phyloP scores from a whole-genome alignment of 805 yeast genomes.

The Lipomyces spencermartinsiae region DNA sequence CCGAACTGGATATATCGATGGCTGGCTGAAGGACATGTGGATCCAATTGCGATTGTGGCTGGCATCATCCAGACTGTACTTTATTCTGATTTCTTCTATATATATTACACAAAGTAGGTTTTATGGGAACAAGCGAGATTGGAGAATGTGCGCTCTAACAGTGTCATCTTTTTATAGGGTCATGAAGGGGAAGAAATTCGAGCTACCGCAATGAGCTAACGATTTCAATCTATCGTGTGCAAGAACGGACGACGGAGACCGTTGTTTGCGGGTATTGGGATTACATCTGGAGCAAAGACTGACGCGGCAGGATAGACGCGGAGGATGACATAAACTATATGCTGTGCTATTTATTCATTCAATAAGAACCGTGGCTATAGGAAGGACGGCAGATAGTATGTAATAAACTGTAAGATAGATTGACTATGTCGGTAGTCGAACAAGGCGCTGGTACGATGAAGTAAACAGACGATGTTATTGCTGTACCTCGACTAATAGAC shows the following conservation, averaged over 20 bases:
- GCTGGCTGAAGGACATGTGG: conserved; percentile 52
- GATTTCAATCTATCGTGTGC: background rate
- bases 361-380: background rate
- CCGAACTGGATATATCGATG: conserved; percentile 96
- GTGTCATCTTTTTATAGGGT: conserved; percentile 49
- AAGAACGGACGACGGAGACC: background rate
- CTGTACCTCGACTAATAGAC: no score
- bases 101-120: conserved; percentile 66
- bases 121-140: background rate
- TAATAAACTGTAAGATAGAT: no score
- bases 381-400: no score
- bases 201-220: conserved; percentile 60
- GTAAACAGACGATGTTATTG: no score
- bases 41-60: conserved; percentile 72
- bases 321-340: background rate
- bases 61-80: conserved; percentile 86
- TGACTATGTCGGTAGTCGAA: no score
- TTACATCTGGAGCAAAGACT: background rate
- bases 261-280: background rate
- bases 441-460: no score
- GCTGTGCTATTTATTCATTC: background rate
- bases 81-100: conserved; percentile 94
- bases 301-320: background rate
- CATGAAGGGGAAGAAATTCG: conserved; percentile 76
- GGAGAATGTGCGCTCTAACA: background rate